phyloP scores from a whole-genome alignment of 495 filamentous ascomycete species.

The Hypoxylon fragiforme region DNA sequence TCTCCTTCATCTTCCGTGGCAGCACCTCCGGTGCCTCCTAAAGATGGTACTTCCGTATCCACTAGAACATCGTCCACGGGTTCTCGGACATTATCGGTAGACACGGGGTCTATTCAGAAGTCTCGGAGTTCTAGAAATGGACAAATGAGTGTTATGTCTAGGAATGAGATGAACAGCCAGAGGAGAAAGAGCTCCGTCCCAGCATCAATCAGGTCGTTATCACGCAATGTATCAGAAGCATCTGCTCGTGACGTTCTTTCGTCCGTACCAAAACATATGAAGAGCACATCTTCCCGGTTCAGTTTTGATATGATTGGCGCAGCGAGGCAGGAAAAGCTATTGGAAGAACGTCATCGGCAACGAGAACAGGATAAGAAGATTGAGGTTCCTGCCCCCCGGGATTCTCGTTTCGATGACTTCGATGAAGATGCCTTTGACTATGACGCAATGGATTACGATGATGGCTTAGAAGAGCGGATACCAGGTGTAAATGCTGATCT shows the following conservation, averaged over 20 bases:
- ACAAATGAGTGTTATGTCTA: background rate
- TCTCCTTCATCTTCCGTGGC: conserved; percentile 6
- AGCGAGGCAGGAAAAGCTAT: conserved; percentile 73
- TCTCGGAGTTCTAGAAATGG: conserved; percentile 32
- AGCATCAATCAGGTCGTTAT: conserved; percentile 39
- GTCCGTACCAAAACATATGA: conserved; percentile 72
- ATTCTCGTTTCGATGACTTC: conserved; percentile 61
- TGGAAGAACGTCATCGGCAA: conserved; percentile 84
- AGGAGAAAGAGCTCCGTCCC: conserved; percentile 43
- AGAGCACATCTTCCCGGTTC: conserved; percentile 84
- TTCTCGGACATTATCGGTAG: conserved; percentile 37
- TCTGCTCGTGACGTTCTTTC: conserved; percentile 50
- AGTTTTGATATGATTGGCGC: conserved; percentile 93
- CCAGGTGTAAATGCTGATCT: conserved; percentile 73
- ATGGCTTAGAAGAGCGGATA: conserved; percentile 74
- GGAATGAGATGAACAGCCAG: conserved; percentile 34
- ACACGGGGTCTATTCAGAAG: conserved; percentile 6
- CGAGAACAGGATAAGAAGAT: conserved; percentile 62
- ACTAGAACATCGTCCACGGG: conserved; percentile 36
- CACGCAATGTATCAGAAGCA: conserved; percentile 44
- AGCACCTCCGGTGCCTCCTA: conserved; percentile 43
- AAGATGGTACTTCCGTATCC: conserved; percentile 38
- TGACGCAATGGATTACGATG: conserved; percentile 69
- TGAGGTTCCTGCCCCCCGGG: conserved; percentile 30
- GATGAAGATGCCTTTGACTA: conserved; percentile 71